phyloP scores from a whole-genome alignment of 2,329 filamentous ascomycete species.

The Simplicillium aogashimaense region DNA sequence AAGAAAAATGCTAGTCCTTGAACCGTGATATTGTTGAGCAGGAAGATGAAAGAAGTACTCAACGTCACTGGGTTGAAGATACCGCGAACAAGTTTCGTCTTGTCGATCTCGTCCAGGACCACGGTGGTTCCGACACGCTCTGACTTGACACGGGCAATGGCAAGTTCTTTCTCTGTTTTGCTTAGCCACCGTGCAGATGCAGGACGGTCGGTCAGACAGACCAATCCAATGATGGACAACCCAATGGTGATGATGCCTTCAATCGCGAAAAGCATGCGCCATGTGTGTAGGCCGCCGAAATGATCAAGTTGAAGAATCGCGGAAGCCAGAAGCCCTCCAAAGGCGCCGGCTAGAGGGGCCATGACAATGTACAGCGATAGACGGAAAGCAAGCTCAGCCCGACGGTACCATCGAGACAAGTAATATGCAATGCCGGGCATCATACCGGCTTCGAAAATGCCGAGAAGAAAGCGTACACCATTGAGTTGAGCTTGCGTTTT shows the following conservation, averaged over 20 bases:
- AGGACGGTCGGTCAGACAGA: constrained; percentile 59
- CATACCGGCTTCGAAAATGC: constrained; percentile 64
- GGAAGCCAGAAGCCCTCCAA: constrained; percentile 56
- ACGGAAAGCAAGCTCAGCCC: constrained; percentile 57
- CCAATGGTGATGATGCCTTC: constrained; percentile 51
- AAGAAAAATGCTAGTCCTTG: constrained; percentile 62
- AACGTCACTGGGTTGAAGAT: constrained; percentile 55
- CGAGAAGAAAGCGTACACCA: constrained; percentile 57
- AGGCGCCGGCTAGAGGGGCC: constrained; percentile 60
- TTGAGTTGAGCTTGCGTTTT: constrained; percentile 37
- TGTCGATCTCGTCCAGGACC: constrained; percentile 54
- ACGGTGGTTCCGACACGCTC: constrained; percentile 53
- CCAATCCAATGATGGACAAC: constrained; percentile 49
- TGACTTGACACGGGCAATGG: constrained; percentile 56
- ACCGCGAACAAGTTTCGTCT: constrained; percentile 46
- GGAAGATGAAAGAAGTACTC: constrained; percentile 45
- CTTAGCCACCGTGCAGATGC: constrained; percentile 58
- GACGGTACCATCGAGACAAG: constrained; percentile 61
- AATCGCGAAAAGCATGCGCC: constrained; percentile 63
- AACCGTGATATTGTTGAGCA: constrained; percentile 60
- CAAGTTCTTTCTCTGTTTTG: constrained; percentile 55
- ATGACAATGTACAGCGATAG: constrained; percentile 61
- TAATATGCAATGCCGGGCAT: constrained; percentile 68
- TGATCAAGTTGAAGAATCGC: constrained; percentile 52
- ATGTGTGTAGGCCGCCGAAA: constrained; percentile 45